Base-by-base conservation (phyloP, 441 rosid species). In the Breynia disticha region DNA sequence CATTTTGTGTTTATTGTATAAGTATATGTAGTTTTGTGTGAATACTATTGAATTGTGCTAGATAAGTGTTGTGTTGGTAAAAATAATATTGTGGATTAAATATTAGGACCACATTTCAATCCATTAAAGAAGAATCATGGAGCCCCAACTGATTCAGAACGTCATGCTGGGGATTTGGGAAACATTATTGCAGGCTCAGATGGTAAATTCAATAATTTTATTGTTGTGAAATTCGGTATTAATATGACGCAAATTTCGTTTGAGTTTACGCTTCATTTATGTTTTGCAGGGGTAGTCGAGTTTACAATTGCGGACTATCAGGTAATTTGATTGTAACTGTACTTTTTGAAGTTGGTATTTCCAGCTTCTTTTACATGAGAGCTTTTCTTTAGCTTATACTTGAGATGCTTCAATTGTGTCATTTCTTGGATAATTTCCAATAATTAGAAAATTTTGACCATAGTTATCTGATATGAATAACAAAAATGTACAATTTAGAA, bases 161-260 rank as follows among this genome's bases (percentile, higher is more conserved):
- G 99, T 14, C 99, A 89, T 78, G 97, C 99, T 44, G 99, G 99
- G 45, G 99, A 93, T 72, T 68, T 89, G 67, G 99, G 99, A 59
- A 91, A 91, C 61, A 62, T 91, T 60, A 38, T 38, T 69, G 95
- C 60, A 51, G 86, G 93, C 55, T 73, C 74, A 20, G 84, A 93
- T 71, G 99, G 99, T 93, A 80, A 21, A 57, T 11, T 53, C 35
- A 9, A 3, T 41, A 65, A 11, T 54, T 42, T 57, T 56, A 18
- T 24, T 43, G 14, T 49, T 48, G 39, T 11, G 21, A 4, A 50
- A 32, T 48, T 24, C 7, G 32, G 7, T 7, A 24, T 47, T 54
- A 56, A 51, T 37, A 46, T 48, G 19, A 17, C 52, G 67, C 22
- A 32, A 44, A 0, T 18, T 10, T 41, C 18, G 11, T 56, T 28